Base-by-base conservation (phyloP, 306 rosid species). In the Cucurbita pepo region DNA sequence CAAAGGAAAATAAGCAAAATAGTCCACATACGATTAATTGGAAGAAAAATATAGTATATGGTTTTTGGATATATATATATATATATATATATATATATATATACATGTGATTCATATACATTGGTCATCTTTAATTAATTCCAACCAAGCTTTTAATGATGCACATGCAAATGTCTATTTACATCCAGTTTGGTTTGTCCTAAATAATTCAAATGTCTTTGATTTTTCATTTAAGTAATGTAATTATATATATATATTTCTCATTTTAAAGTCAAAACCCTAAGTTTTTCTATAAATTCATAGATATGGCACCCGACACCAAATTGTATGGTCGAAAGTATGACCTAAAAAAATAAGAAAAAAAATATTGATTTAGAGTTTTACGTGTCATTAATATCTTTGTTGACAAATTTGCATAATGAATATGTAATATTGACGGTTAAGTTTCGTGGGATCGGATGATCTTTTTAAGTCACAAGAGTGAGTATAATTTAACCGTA, bases 291-390 rank as follows among this genome's bases (percentile, higher is more conserved):
- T 51, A 44, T 43, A 66, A 66, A 66, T 25, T 25, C 30, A 3
- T 45, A 30, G 55, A 66, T 56, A 3, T 13, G 21, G 6, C 56
- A 47, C 73, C 56, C 13, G 41, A 8, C 56, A 47, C 73, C 56
- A 67, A 67, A 67, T 67, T 67, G 73, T 67, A 13, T 67, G 54
- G 73, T 67, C 56, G 40, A 4, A 47, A 25, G 56, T 41, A 66
- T 66, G 40, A 66, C 22, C 72, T 15, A 13, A 19, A 16, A 13
- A 30, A 34, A 21, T 1, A 1, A 30, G 2, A 61, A 37, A 34
- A 34, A 8, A 19, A 61, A 18, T 9, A 44, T 65, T 44, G 71
- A 41, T 12, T 16, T 3, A 30, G 1, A 30, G 3, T 30, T 30
- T 30, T 30, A 30, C 34, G 11, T 41, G 52, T 64, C 47, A 61